Conservation (phyloP, 257 asterid genomes). For the Eucommia ulmoides region DNA sequence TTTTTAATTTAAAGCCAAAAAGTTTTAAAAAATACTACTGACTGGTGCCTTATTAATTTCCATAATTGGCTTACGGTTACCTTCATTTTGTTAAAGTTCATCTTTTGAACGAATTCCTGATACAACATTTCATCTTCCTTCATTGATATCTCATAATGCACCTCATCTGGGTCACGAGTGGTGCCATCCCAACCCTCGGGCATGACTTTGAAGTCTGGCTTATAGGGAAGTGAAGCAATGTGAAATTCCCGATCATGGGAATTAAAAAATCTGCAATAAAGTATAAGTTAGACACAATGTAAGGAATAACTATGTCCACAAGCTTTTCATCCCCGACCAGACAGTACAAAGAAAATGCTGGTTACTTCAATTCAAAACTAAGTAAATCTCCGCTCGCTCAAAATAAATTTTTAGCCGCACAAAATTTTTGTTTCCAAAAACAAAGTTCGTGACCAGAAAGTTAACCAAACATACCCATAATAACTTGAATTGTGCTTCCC, state of each 20-base stretch:
- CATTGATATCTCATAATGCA: constrained; percentile 88
- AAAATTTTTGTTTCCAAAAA: too few relatives aligned
- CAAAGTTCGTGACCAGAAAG: too few relatives aligned
- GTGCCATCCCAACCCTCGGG: constrained; percentile 99
- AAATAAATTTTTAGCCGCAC: too few relatives aligned
- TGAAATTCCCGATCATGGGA: constrained; percentile 89
- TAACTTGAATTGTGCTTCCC: too few relatives aligned
- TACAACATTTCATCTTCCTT: constrained; percentile 87
- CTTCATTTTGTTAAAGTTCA: constrained; percentile 84
- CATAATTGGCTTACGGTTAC: constrained; percentile 33
- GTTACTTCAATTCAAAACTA: too few relatives aligned
- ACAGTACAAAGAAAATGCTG: neutral
- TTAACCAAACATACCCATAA: too few relatives aligned
- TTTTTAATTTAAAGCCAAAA: too few relatives aligned
- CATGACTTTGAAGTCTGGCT: constrained; percentile 95
- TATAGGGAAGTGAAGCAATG: constrained; percentile 81
- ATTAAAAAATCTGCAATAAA: constrained; percentile 49
- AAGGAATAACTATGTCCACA: neutral
- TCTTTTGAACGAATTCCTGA: constrained; percentile 68
- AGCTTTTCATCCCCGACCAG: neutral
- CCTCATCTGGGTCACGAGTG: constrained; percentile 91
- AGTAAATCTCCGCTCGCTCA: too few relatives aligned
- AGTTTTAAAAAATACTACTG: too few relatives aligned
- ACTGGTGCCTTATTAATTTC: too few relatives aligned
- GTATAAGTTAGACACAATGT: constrained; percentile 2